Base-by-base conservation (phyloP, 169 alveolate species). In the Plasmodium yoelii region DNA sequence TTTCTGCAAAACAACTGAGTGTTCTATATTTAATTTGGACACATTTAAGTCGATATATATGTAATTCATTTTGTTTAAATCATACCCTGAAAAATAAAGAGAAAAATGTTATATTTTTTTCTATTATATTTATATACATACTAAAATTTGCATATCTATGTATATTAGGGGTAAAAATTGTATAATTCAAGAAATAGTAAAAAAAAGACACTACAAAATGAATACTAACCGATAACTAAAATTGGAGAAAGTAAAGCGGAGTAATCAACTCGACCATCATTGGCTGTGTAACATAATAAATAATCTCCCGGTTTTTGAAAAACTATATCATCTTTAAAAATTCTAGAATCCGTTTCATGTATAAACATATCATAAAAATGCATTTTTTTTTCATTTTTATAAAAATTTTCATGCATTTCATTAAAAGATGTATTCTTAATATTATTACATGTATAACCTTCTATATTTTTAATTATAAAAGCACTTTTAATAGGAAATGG, bases 401-500 rank as follows among this genome's bases (percentile, higher is more conserved):
- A 61, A 44, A 75, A 75, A 64, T 24, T 42, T 75, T 75, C 70
- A 56, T 75, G 88, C 46, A 75, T 69, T 61, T 75, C 59, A 44
- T 55, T 44, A 67, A 75, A 75, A 63, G 88, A 22, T 34, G 12
- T 75, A 44, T 75, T 28, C 34, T 75, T 61, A 75, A 75, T 64
- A 63, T 75, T 75, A 18, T 64, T 75, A 56, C 88, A 75, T 42
- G 42, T 64, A 59, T 75, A 75, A 13, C 68, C 57, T 63, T 56
- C 24, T 12, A 75, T 34, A 12, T 26, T 75, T 34, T 75, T 57
- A 67, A 75, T 75, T 19, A 75, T 75, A 56, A 75, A 75, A 67
- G 88, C 88, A n/a, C n/a, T 75, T 39, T 63, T 55, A 44, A 75
- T 63, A 47, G 88, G 88, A 57, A 63, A 77, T 68, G 74, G 65